Evolutionary conservation across 2,329 filamentous ascomycete genomes (phyloP).

Genomic region (Cercospora sojina): DNA sequence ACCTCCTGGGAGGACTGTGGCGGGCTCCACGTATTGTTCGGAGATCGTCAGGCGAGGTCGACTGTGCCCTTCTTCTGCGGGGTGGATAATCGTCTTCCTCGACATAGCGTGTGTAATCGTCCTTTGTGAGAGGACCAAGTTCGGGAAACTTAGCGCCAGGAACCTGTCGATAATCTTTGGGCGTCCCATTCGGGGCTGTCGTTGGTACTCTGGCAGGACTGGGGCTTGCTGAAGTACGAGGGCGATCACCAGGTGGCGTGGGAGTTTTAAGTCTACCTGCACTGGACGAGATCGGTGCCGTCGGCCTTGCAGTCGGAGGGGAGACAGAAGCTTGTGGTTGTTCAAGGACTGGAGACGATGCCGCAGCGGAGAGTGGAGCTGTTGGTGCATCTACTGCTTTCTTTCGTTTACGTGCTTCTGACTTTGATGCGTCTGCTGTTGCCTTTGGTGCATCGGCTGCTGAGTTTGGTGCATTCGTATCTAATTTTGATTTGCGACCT

Average conservation of each 20-base stretch:
- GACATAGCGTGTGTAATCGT: background rate
- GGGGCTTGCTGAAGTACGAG: background rate
- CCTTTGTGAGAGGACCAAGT: background rate
- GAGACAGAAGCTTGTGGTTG: background rate
- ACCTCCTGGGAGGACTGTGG: background rate
- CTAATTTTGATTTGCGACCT: background rate
- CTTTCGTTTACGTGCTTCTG: background rate
- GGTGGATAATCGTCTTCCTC: background rate
- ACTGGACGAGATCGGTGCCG: background rate
- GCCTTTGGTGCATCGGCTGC: background rate
- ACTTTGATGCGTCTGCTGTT: background rate
- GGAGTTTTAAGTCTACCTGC: background rate
- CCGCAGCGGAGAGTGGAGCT: background rate
- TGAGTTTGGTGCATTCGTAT: background rate
- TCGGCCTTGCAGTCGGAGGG: background rate
- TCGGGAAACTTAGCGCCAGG: background rate
- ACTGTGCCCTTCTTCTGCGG: background rate
- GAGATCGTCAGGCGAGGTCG: background rate
- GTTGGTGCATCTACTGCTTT: background rate
- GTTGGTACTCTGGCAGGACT: background rate
- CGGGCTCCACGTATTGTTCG: background rate
- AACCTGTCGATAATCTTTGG: background rate
- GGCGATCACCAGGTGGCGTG: background rate
- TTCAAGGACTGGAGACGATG: background rate
- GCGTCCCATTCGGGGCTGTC: background rate